Base-by-base conservation (phyloP, 2,329 filamentous ascomycete species). In the Aspergillus carbonarius region DNA sequence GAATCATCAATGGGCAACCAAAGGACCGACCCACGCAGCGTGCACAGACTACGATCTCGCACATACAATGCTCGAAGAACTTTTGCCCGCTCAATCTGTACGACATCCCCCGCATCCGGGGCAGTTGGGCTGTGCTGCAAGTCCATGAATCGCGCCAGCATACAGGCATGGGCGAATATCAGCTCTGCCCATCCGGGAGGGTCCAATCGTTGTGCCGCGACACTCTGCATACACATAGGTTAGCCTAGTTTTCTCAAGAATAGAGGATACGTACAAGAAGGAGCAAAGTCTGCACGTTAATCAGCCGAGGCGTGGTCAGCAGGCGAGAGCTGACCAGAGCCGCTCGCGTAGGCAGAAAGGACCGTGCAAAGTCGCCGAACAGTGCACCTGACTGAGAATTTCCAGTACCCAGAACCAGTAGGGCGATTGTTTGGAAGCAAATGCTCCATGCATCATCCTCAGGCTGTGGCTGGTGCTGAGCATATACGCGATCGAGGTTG, bases 281-380 rank as follows among this genome's bases (percentile, higher is more conserved):
- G n/a, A 57, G 52, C 20, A 57, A 51, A 3, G 55, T 47, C 32
- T 57, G 55, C 15, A 57, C 55, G 23, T 57, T 57, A 18, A 57
- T 30, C 7, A 57, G 49, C 2, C 40, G 34, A 3, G 32, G 40
- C 5, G 48, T 57, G 15, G 40, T 57, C 7, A 57, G 20, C 17
- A 57, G 17, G 6, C 55, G 39, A 7, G 55, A 53, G 40, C 37
- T 53, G 25, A 48, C 49, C 30, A 48, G 20, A 5, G 49, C 39
- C 10, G 49, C 48, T 13, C 55, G 32, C 9, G 39, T 57, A n/a
- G 55, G 55, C n/a, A 57, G 39, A 10, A 53, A 27, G 1, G 55
- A 53, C 4, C 49, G 55, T 4, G 40, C 49, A 20, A 53, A 57
- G 13, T 53, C 40, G 2, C 49, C 40, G 23, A 48, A 23, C 13